A percentile compares a stretch with the other conserved stretches of the same genome.
These are phyloP conservation scores for Penicillium maclennaniae DNA, from an alignment of 495 filamentous ascomycete genomes.

Conservation along the genomic window DNA sequence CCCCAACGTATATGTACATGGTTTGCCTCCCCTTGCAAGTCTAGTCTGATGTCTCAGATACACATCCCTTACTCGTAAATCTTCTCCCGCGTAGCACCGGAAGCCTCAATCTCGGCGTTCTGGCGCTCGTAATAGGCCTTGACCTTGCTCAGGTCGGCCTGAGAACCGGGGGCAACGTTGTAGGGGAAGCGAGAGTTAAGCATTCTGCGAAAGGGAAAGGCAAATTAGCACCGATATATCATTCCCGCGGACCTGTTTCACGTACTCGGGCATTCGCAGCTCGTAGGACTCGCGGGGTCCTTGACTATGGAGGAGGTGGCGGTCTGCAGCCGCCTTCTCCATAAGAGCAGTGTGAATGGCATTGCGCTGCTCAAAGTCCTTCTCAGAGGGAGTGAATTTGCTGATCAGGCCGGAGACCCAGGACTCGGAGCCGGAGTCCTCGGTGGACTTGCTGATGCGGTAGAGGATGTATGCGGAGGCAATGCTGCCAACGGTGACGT, in stretches of 20 bases:
- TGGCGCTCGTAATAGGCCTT: constrained; percentile 60
- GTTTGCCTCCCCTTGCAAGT: constrained; percentile 27
- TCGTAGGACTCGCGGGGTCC: constrained; percentile 42
- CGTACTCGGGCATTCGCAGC: constrained; percentile 69
- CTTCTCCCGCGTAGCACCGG: constrained; percentile 41
- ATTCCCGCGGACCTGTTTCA: constrained; percentile 8
- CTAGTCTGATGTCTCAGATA: constrained; percentile 25
- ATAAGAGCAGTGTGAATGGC: constrained; percentile 58
- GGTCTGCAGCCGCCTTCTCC: constrained; percentile 67
- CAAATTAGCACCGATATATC: neutral
- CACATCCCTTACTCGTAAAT: constrained; percentile 39
- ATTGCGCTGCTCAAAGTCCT: constrained; percentile 58
- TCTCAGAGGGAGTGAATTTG: constrained; percentile 45
- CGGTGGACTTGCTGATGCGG: constrained; percentile 37
- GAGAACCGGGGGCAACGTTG: constrained; percentile 61
- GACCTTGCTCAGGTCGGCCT: constrained; percentile 56
- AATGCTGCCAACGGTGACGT: constrained; percentile 55
- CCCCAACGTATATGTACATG: constrained; percentile 43
- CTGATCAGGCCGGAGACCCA: constrained; percentile 55
- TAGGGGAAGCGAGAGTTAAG: constrained; percentile 58
- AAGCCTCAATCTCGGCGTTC: constrained; percentile 51
- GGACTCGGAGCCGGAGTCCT: constrained; percentile 48
- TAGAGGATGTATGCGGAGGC: constrained; percentile 58
- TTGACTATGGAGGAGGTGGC: constrained; percentile 60
- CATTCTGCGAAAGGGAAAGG: constrained; percentile 6